phyloP scores from a whole-genome alignment of 139 green algal genomes.

The Tetraselmis chui region DNA sequence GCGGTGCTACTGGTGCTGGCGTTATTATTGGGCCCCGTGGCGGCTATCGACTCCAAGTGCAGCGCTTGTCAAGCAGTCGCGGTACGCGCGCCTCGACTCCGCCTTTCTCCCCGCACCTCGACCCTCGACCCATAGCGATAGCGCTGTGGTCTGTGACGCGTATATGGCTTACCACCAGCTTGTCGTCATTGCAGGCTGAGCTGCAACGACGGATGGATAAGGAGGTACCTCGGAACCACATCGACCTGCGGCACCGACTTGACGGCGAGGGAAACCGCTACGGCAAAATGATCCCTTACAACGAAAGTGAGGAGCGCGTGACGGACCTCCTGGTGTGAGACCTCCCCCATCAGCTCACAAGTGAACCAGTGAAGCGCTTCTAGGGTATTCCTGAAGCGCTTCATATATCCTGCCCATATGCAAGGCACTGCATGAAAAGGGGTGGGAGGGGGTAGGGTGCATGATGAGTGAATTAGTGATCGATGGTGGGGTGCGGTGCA shows the following conservation, averaged over 20 bases:
- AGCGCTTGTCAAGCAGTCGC: slow-evolving; percentile 7
- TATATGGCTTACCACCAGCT: no score
- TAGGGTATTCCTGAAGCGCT: not conserved
- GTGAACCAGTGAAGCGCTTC: not conserved
- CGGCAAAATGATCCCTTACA: slow-evolving; percentile 75
- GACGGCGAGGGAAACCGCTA: slow-evolving; percentile 73
- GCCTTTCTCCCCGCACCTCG: no score
- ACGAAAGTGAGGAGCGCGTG: no score
- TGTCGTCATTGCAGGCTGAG: slow-evolving; percentile 45
- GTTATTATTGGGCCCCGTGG: no score
- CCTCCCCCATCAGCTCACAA: not conserved
- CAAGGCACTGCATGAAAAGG: not conserved
- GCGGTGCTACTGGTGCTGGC: no score
- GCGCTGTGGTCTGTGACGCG: no score
- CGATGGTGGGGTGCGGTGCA: slow-evolving; percentile 60
- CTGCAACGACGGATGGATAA: slow-evolving; percentile 36
- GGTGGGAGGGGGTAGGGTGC: not conserved
- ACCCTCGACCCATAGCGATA: no score
- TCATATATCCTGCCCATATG: not conserved
- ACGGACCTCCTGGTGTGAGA: not conserved
- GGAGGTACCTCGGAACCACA: slow-evolving; percentile 58
- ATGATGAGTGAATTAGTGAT: slow-evolving; percentile 45
- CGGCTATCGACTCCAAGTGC: slow-evolving; percentile 2
- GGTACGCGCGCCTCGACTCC: not conserved
- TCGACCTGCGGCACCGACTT: slow-evolving; percentile 74